Evolutionary conservation across 306 rosid genomes (phyloP).

Genomic region (Cicer chorassanicum): DNA sequence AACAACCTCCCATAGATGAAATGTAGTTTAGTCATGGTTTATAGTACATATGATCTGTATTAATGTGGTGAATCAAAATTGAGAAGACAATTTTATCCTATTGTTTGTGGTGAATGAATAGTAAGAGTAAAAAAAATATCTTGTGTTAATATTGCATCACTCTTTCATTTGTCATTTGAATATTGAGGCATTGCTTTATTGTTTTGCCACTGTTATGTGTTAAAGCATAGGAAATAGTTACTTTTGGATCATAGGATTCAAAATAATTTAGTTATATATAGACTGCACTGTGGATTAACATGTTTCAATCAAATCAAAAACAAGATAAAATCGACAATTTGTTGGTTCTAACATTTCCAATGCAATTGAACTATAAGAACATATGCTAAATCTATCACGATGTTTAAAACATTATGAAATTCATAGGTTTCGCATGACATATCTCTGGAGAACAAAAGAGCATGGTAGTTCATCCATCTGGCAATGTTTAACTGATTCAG

Average conservation of each 20-base stretch:
- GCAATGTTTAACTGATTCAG: background rate
- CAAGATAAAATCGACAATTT: background rate
- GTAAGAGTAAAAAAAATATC: background rate
- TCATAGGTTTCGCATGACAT: background rate
- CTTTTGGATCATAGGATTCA: no score
- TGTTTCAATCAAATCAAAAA: background rate
- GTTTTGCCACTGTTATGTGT: background rate
- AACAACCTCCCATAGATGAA: constrained; percentile 56
- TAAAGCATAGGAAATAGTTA: no score
- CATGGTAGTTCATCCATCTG: background rate
- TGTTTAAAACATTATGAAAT: background rate
- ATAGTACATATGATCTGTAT: background rate
- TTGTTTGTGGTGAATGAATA: background rate
- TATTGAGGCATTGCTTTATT: background rate
- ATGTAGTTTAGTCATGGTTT: constrained; percentile 45
- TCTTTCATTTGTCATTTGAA: background rate
- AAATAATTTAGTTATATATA: no score
- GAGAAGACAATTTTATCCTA: background rate
- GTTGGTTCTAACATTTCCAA: background rate
- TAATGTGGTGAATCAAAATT: constrained; percentile 6
- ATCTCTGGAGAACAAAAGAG: background rate
- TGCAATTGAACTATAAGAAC: constrained; percentile 12
- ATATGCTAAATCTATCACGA: background rate
- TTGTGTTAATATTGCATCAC: background rate
- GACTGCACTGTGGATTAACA: no score